A percentile compares a stretch with the other conserved stretches of the same genome.
Evolutionary conservation across 495 filamentous ascomycete genomes (phyloP).

Genomic region (Hypoxylon cercidicola): DNA sequence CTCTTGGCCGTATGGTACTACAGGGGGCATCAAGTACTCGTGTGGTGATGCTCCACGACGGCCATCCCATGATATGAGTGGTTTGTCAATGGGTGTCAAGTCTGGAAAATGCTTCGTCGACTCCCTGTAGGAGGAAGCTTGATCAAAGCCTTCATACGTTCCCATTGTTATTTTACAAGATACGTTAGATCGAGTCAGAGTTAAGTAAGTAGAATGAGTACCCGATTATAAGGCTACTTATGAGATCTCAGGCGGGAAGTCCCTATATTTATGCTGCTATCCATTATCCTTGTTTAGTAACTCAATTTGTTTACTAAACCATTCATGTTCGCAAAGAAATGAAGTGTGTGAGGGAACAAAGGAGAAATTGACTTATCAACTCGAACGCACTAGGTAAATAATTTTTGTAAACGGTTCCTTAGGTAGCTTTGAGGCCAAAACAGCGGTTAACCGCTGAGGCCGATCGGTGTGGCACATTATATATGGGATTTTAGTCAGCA

Average conservation of each 20-base stretch:
- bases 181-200: conserved; percentile 3
- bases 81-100: conserved; percentile 29
- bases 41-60: conserved; percentile 28
- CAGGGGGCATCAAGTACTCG: conserved; percentile 28
- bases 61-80: conserved; percentile 35
- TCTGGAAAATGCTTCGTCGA: conserved; percentile 22
- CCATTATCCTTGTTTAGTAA: conserved; percentile 5
- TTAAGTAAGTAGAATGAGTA: conserved; percentile 11
- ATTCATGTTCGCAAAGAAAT: not conserved
- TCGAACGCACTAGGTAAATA: not conserved
- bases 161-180: conserved; percentile 7
- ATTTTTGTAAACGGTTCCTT: not conserved
- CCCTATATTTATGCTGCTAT: conserved; percentile 11
- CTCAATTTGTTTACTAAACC: conserved; percentile 2
- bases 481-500: no score
- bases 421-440: no score
- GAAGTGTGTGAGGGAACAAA: not conserved
- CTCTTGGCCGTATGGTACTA: conserved; percentile 18
- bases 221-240: not conserved
- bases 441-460: no score
- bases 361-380: not conserved
- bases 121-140: conserved; percentile 24
- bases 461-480: no score
- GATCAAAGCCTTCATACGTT: conserved; percentile 10
- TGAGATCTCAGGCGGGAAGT: conserved; percentile 1